Conservation (phyloP, 495 filamentous ascomycete genomes). For the Daldinia childiae region DNA sequence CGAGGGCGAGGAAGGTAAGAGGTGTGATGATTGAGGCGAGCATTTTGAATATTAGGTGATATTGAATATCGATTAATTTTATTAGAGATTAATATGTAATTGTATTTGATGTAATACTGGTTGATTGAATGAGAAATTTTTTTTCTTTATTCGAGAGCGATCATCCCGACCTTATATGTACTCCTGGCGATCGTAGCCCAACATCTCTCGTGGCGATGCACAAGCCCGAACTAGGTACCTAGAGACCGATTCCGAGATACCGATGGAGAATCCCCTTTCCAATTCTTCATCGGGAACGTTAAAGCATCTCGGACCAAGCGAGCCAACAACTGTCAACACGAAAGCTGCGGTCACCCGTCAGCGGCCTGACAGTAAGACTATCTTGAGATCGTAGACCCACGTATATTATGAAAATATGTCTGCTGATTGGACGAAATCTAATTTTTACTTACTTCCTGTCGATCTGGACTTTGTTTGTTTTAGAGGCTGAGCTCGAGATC, state of each 20-base stretch:
- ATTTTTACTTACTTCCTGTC: not conserved
- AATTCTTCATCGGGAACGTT: not conserved
- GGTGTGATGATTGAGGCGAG: constrained; percentile 21
- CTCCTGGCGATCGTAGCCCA: not conserved
- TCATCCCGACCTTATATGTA: not conserved
- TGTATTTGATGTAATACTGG: not conserved
- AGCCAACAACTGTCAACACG: constrained; percentile 18
- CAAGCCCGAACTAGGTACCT: not conserved
- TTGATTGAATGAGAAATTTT: not conserved
- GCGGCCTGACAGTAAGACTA: constrained; percentile 1
- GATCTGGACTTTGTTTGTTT: not conserved
- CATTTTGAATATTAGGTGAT: constrained; percentile 18
- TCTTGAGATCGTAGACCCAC: constrained; percentile 22
- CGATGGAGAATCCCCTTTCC: not conserved
- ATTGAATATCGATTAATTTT: constrained; percentile 4
- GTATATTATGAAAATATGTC: not conserved
- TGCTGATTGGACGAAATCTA: constrained; percentile 18
- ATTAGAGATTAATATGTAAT: constrained; percentile 4
- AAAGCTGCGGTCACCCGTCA: constrained; percentile 13
- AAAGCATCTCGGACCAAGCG: constrained; percentile 21
- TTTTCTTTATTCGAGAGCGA: not conserved
- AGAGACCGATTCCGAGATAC: not conserved
- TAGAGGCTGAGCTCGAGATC: constrained; percentile 26
- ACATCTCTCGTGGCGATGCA: not conserved
- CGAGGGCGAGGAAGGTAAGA: constrained; percentile 21